phyloP scores from a whole-genome alignment of 352 stramenopile species.

The Globisporangium middletonii region DNA sequence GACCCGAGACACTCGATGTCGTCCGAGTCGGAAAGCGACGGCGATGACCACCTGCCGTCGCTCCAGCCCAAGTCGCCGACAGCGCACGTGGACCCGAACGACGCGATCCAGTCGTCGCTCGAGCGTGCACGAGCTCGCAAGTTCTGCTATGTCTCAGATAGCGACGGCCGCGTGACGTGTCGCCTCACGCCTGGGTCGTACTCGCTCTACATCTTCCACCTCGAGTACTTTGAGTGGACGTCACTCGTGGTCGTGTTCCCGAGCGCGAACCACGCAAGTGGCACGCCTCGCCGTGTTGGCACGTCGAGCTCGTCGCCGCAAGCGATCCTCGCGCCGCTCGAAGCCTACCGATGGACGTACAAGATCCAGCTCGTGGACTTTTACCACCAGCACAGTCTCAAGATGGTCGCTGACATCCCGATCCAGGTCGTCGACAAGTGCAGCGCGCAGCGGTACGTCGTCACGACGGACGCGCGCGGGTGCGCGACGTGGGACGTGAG shows the following conservation, averaged over 20 bases:
- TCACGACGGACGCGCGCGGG: constrained; percentile 35
- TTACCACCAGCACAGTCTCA: constrained; percentile 38
- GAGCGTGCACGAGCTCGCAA: constrained; percentile 7
- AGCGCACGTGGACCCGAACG: not conserved
- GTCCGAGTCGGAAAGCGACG: too few relatives aligned
- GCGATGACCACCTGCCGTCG: too few relatives aligned
- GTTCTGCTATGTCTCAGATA: constrained; percentile 32
- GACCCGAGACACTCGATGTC: too few relatives aligned
- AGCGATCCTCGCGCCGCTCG: constrained; percentile 49
- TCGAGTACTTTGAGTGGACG: constrained; percentile 72
- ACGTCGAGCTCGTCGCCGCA: constrained; percentile 25
- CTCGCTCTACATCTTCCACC: constrained; percentile 62
- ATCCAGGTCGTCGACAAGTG: constrained; percentile 54
- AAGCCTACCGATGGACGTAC: constrained; percentile 58
- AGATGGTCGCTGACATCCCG: constrained; percentile 36
- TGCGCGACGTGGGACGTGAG: constrained; percentile 44
- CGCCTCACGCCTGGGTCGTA: constrained; percentile 50
- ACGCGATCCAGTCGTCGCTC: constrained; percentile 4
- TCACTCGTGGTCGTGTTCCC: constrained; percentile 53
- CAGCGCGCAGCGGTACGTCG: constrained; percentile 34
- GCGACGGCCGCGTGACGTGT: constrained; percentile 27
- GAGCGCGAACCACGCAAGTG: constrained; percentile 27
- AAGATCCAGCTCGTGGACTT: constrained; percentile 63
- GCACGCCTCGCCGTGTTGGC: constrained; percentile 25
- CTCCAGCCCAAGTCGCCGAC: too few relatives aligned